Evolutionary conservation across 768 basidiomycete species (phyloP).

Genomic region (Auricularia heimuer): DNA sequence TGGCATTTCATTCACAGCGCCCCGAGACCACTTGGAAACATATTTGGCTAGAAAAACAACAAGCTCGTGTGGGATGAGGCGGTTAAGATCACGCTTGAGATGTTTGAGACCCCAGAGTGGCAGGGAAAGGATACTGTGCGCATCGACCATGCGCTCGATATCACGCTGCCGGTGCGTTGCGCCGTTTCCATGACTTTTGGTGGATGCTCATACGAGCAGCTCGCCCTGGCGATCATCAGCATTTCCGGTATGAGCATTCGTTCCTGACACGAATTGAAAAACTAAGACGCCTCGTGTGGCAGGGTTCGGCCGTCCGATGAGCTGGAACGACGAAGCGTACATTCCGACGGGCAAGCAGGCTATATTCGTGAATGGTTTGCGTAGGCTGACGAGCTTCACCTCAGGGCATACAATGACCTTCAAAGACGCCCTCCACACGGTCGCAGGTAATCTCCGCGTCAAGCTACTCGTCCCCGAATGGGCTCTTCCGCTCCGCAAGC

Average conservation of each 20-base stretch:
- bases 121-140: constrained; percentile 27
- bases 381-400: no score
- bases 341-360: no score
- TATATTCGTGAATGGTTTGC: no score
- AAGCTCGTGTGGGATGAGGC: constrained; percentile 41
- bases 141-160: constrained; percentile 37
- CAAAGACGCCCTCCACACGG: constrained; percentile 37
- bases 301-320: no score
- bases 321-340: no score
- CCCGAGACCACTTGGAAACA: neutral
- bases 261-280: no score
- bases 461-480: constrained; percentile 32
- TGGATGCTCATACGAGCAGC: neutral
- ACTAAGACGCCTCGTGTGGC: no score
- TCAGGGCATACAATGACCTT: constrained; percentile 26
- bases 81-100: constrained; percentile 30
- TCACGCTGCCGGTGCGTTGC: constrained; percentile 41
- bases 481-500: constrained; percentile 28
- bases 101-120: constrained; percentile 40
- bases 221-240: neutral
- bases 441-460: constrained; percentile 28
- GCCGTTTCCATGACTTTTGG: neutral
- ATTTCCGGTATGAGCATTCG: neutral
- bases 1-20: neutral
- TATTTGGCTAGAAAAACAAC: constrained; percentile 22